Percentiles rank a stretch among this genome's conserved stretches.
Conservation (phyloP, 2,329 filamentous ascomycete genomes). For the Aspergillus pseudoviridinutans region DNA sequence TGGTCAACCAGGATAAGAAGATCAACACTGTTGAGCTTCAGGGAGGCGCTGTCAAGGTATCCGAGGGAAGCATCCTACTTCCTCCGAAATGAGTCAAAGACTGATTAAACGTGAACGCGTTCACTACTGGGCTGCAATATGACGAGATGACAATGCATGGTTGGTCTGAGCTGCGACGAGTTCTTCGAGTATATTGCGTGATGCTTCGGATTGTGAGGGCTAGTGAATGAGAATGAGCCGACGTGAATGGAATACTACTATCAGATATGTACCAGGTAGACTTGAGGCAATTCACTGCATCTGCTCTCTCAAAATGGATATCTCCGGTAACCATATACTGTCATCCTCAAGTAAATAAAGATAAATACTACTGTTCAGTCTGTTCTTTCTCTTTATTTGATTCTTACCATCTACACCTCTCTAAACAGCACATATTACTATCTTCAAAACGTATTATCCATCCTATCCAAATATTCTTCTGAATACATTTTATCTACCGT, state of each 20-base stretch:
- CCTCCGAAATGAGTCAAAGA: slow-evolving; percentile 12
- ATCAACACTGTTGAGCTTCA: slow-evolving; percentile 31
- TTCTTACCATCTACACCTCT: background rate
- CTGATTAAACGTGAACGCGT: background rate
- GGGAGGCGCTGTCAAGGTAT: slow-evolving; percentile 32
- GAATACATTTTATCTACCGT: background rate
- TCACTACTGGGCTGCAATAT: background rate
- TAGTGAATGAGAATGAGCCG: background rate
- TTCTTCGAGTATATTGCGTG: background rate
- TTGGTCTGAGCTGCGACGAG: background rate
- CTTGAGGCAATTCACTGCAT: background rate
- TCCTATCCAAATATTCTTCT: background rate
- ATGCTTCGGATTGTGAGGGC: background rate
- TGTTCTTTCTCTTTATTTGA: background rate
- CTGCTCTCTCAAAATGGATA: background rate
- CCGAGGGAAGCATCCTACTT: slow-evolving; percentile 30
- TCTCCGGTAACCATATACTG: background rate
- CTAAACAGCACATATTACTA: background rate
- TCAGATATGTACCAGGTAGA: background rate
- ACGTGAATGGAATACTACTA: background rate
- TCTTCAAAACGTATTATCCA: background rate
- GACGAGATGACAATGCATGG: background rate
- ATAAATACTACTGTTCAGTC: background rate
- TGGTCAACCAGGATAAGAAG: slow-evolving; percentile 16
- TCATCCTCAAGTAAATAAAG: background rate